These are phyloP conservation scores for Cladosporium colombiae DNA, from an alignment of 2,329 filamentous ascomycete genomes.

Conservation along the genomic window DNA sequence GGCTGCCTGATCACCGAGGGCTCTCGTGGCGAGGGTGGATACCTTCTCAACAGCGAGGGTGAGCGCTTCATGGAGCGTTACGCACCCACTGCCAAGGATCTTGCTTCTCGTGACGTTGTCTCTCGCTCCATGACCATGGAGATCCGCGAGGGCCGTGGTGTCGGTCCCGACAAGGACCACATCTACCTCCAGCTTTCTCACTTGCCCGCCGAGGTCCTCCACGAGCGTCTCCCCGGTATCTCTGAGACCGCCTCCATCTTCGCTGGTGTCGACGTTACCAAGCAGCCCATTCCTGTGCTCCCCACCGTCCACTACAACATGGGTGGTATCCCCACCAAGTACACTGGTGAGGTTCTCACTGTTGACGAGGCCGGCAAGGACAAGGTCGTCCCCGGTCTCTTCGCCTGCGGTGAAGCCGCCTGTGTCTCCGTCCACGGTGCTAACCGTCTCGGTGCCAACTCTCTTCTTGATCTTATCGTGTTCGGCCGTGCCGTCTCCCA, in stretches of 20 bases:
- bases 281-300: constrained; percentile 94
- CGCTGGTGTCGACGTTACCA: constrained; percentile 91
- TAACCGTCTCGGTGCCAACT: constrained; percentile 97
- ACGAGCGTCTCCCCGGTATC: constrained; percentile 96
- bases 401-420: constrained; percentile 94
- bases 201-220: constrained; percentile 85
- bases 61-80: constrained; percentile 99
- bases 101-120: constrained; percentile 93
- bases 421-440: constrained; percentile 98
- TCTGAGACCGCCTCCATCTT: constrained; percentile 98
- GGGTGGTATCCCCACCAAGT: constrained; percentile 97
- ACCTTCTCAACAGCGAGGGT: constrained; percentile 94
- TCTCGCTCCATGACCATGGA: constrained; percentile 98
- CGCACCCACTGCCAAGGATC: constrained; percentile 95
- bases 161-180: constrained; percentile 96
- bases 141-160: constrained; percentile 95
- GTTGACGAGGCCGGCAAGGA: constrained; percentile 84
- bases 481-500: constrained; percentile 97
- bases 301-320: constrained; percentile 99
- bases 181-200: constrained; percentile 98
- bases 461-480: constrained; percentile 92
- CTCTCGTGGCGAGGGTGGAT: constrained; percentile 96
- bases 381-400: constrained; percentile 90
- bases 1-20: constrained; percentile 98
- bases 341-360: constrained; percentile 93